Percentiles rank a stretch among this genome's conserved stretches.
Conservation (phyloP, 768 basidiomycete genomes). For the Gyrodon lividus region DNA sequence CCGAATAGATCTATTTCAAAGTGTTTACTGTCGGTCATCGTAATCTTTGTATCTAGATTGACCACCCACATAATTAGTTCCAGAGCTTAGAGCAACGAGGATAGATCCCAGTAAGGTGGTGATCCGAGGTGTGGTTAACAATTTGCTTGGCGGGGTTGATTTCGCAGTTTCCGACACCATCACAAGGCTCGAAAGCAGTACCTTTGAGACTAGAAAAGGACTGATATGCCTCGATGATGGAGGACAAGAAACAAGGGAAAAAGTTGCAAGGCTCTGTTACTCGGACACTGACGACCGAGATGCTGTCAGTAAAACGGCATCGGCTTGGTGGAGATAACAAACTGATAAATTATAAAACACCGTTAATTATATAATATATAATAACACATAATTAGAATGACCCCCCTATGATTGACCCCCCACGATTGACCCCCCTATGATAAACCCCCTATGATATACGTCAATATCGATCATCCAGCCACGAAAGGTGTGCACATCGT, state of each 20-base stretch:
- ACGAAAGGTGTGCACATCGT: too few species aligned
- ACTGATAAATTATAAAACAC: not conserved
- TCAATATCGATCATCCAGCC: too few species aligned
- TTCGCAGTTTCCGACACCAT: slow-evolving; percentile 9
- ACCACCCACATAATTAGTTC: slow-evolving; percentile 70
- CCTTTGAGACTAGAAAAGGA: not conserved
- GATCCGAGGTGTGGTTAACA: slow-evolving; percentile 41
- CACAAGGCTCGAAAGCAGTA: not conserved
- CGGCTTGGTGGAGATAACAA: not conserved
- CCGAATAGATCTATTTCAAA: slow-evolving; percentile 28
- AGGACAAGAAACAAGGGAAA: not conserved
- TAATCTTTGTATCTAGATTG: not conserved
- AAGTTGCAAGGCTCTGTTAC: not conserved
- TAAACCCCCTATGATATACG: too few species aligned
- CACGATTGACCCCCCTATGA: too few species aligned
- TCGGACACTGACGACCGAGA: not conserved
- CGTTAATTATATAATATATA: too few species aligned
- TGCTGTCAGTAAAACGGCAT: not conserved
- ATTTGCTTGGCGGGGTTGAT: slow-evolving; percentile 24
- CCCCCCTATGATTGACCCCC: too few species aligned
- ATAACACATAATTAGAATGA: too few species aligned
- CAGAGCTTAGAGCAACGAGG: slow-evolving; percentile 59
- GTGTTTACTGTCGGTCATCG: not conserved
- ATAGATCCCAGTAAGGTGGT: slow-evolving; percentile 55
- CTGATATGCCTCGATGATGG: not conserved